A percentile compares a stretch with the other conserved stretches of the same genome.
Conservation (phyloP, 2,329 filamentous ascomycete species). For the Bimuria novae-zelandiae region DNA sequence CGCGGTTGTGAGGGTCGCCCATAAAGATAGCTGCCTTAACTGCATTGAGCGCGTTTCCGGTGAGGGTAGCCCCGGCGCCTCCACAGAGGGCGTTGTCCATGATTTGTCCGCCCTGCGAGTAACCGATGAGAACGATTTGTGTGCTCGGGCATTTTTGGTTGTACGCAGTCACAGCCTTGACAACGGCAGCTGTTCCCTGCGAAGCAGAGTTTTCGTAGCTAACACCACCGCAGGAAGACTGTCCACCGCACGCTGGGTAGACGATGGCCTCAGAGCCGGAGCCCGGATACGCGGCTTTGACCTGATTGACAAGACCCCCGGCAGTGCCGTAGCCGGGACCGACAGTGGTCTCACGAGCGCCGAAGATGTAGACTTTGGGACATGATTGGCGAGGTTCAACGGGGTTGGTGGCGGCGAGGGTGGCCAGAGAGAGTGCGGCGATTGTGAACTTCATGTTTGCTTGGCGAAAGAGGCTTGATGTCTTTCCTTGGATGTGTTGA, state of each 20-base stretch:
- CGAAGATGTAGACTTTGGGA: slow-evolving; percentile 52
- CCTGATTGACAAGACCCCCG: slow-evolving; percentile 47
- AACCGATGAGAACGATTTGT: slow-evolving; percentile 65
- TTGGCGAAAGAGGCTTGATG: slow-evolving; percentile 12
- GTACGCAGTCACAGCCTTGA: slow-evolving; percentile 63
- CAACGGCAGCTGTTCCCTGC: slow-evolving; percentile 63
- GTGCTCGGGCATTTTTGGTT: slow-evolving; percentile 62
- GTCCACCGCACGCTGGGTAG: slow-evolving; percentile 66
- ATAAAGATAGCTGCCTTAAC: slow-evolving; percentile 69
- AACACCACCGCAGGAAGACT: slow-evolving; percentile 61
- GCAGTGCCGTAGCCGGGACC: slow-evolving; percentile 49
- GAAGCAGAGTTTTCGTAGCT: slow-evolving; percentile 64
- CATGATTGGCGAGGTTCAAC: slow-evolving; percentile 45
- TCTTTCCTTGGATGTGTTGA: slow-evolving; percentile 10
- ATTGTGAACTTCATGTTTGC: slow-evolving; percentile 40
- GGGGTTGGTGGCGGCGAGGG: slow-evolving; percentile 42
- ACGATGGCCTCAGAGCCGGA: slow-evolving; percentile 49
- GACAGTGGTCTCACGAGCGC: slow-evolving; percentile 51
- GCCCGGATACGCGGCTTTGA: slow-evolving; percentile 47
- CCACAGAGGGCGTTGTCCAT: slow-evolving; percentile 67
- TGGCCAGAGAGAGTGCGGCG: slow-evolving; percentile 32
- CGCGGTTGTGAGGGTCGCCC: slow-evolving; percentile 64
- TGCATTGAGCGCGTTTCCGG: slow-evolving; percentile 55
- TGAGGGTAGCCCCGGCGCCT: slow-evolving; percentile 55
- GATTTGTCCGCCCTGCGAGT: slow-evolving; percentile 68